Base-by-base conservation (phyloP, 2,329 filamentous ascomycete genomes). In the Colletotrichum lini region DNA sequence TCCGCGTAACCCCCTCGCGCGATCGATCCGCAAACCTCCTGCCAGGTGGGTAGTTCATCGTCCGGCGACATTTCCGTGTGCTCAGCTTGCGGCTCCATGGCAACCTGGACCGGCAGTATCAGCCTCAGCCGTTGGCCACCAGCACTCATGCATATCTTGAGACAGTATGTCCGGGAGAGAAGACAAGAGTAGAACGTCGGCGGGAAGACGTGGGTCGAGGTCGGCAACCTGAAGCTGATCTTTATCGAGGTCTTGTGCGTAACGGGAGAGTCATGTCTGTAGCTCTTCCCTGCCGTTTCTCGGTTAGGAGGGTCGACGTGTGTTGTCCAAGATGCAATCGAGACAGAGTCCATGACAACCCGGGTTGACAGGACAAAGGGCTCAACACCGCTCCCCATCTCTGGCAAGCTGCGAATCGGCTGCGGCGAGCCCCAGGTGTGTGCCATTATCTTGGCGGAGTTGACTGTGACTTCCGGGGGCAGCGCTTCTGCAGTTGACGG, bases 141-240 rank as follows among this genome's bases (percentile, higher is more conserved):
- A 2, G 81, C 79, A 7, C 78, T 80, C 8, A 90, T 74, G 13
- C 79, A 77, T 44, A 86, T 74, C 73, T 84, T 83, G n/a, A 90
- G 77, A 9, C 84, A 82, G 77, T 90, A 90, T 8, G 84, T 84
- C 38, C 88, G 85, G 8, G 86, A 87, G 40, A 84, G 80, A 76
- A 90, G 84, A 79, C 88, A 90, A 7, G 85, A 87, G 80, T 90
- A 86, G 75, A 90, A 90, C 2, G 86, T 87, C 0, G 88, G 88
- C 16, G 90, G 73, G 73, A 89, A 88, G 8, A 84, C 80, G 76
- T 85, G 87, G 75, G 82, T 85, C 38, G 79, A 77, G 9, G 80
- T 77, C 3, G 87, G 86, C 26, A 90, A 76, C 10, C 78, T 75
- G 67, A 90, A 79, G 0, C 87, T 86, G 1, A 90, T 76, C 26